These are phyloP conservation scores for Fragosphaeria purpurea DNA, from an alignment of 2,329 filamentous ascomycete genomes.

Conservation along the genomic window DNA sequence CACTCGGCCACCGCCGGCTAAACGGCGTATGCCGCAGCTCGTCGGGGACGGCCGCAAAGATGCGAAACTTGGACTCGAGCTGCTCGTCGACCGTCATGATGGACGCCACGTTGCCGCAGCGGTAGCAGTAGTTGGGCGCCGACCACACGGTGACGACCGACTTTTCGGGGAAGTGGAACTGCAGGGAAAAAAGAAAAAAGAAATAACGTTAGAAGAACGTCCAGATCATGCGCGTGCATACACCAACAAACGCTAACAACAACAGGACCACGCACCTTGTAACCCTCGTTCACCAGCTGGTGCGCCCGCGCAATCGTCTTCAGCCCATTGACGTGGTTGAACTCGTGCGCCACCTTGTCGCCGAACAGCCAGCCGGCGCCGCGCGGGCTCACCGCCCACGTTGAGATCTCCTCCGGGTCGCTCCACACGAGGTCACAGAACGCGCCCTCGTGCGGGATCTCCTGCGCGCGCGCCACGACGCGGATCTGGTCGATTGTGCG, in stretches of 20 bases:
- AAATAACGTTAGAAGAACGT: not conserved
- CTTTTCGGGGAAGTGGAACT: conserved; percentile 91
- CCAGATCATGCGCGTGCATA: no score
- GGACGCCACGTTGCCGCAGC: conserved; percentile 92
- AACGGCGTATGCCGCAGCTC: conserved; percentile 71
- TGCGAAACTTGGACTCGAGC: conserved; percentile 82
- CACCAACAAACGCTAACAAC: no score
- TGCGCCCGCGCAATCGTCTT: conserved; percentile 95
- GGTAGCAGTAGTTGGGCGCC: conserved; percentile 89
- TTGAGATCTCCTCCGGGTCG: conserved; percentile 92
- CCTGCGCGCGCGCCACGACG: conserved; percentile 92
- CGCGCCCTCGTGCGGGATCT: conserved; percentile 95
- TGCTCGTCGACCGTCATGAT: conserved; percentile 88
- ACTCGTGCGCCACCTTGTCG: conserved; percentile 94
- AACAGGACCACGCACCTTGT: conserved; percentile 55
- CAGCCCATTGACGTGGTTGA: conserved; percentile 93
- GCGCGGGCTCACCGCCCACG: conserved; percentile 88
- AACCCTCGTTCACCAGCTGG: conserved; percentile 95
- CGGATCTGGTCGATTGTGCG: conserved; percentile 98
- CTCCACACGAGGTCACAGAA: conserved; percentile 99
- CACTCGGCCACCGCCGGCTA: conserved; percentile 54
- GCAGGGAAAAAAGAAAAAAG: not conserved
- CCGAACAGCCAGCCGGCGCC: conserved; percentile 98
- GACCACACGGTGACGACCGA: conserved; percentile 98
- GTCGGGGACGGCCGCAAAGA: conserved; percentile 83